Evolutionary conservation across 208 protist species (phyloP), one percentile per base, ranked within the genome.

Genomic region (Kentomonas sorsogonicus): DNA sequence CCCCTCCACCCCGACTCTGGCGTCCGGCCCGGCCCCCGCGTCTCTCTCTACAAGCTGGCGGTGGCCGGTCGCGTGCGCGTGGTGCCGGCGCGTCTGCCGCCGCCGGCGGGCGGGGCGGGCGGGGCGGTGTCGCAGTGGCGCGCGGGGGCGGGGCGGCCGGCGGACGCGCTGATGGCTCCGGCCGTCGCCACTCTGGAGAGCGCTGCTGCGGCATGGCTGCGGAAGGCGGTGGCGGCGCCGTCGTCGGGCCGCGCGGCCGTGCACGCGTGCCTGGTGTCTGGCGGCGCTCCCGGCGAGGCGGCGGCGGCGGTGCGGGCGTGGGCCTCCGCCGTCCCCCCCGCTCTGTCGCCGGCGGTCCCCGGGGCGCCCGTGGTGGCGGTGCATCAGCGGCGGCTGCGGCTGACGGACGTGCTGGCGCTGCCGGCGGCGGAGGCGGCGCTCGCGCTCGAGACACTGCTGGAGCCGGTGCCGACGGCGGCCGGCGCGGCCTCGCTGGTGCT

Each of bases 401-500:
- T 83, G 27, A 59, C 63, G 0, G 71, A 72, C 20, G 48, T 87
- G 45, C 72, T 91, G 13, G 83, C 72, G 1, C 45, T 85, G 11
- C 38, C 66, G 36, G 57, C 60, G 16, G 56, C 86, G 10, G 51
- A 69, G 23, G 53, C 65, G 23, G 52, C 68, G 34, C 51, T 73
- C 41, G 62, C 47, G 40, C 57, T 69, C 5, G 63, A 60, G n/a
- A 68, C 53, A 5, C 22, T 63, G 4, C 52, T 39, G 22, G 54
- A 23, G 39, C 43, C 60, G 10, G 23, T 1, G 40, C 27, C 6
- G n/a, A 36, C 6, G 22, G 15, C 43, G 16, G 15, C 60, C 33
- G 11, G 10, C 38, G 26, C 66, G 34, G 41, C 39, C 0, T 60
- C 64, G 9, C 62, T 63, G 16, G 47, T 89, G 31, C 33, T 82